Evolutionary conservation across 202 grass and related monocot species (phyloP), one percentile per base, ranked within the genome.

Genomic region (Carex sylvatica): DNA sequence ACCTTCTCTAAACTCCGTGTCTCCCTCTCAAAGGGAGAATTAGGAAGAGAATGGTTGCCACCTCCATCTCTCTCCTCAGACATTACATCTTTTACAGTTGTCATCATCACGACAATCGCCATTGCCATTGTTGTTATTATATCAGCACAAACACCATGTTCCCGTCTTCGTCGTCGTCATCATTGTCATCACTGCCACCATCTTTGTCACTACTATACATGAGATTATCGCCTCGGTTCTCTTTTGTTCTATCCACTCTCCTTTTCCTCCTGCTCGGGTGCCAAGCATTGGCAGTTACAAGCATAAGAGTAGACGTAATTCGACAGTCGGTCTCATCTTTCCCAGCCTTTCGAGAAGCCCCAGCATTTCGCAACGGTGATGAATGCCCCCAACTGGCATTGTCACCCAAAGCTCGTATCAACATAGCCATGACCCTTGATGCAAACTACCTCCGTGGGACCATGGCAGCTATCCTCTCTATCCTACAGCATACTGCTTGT

Each of bases 361-460:
- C 92, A 0, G 90, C 90, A 56, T 95, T 92, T 85, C 87, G 90
- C 5, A 93, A 96, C 28, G 88, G 93, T 14, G 84, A 91, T 2
- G 88, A 59, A 24, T 95, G 93, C 70, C 80, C 81, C 0, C 20
- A 33, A 53, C 62, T 30, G 9, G 53, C 61, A 0, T 75, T 61
- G 1, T 75, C 84, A n/a, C 8, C 70, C 1, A 61, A 31, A 2
- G 81, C 40, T 9, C 90, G 84, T 16, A 91, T 96, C 7, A 80
- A 95, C 84, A 62, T 95, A 61, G 86, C 90, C 84, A 95, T 95
- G 93, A 95, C 90, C 82, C 90, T 95, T 23, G 91, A 93, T 77
- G 85, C 85, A 74, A 93, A 89, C 85, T 97, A 97, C 89, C 93
- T 97, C 2, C 82, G 93, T 0, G 93, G 93, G 62, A 97, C 91